Evolutionary conservation across 2,329 filamentous ascomycete genomes (phyloP), one percentile per base, ranked within the genome.

Genomic region (Cordyceps militaris): DNA sequence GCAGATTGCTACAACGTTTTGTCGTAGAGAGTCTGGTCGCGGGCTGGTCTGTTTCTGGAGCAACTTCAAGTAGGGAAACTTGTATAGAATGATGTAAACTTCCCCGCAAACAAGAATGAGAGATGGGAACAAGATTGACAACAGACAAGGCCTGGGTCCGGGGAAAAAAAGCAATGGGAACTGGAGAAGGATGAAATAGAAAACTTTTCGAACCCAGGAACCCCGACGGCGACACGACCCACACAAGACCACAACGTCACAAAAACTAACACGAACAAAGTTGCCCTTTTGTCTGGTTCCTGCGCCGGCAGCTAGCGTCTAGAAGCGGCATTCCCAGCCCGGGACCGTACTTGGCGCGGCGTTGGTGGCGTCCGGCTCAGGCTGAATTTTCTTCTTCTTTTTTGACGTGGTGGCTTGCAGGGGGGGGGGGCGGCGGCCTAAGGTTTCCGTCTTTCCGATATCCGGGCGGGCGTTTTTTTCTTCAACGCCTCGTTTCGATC

Each of bases 221-320:
- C 26, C 26, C 13, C 6, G 24, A 38, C 46, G 42, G 32, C 54
- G 34, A 34, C 32, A 23, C 19, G 53, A n/a, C 53, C 53, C 53
- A 56, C 43, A 23, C n/a, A 30, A 28, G 21, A n/a, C 43, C 14
- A n/a, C n/a, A n/a, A n/a, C n/a, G n/a, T n/a, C n/a, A n/a, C n/a
- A n/a, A n/a, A n/a, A 42, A 42, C 32, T 56, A 38, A 55, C 43
- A 40, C 43, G 32, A 48, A 34, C 42, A 36, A 26, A 13, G 16
- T 14, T 30, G 21, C 38, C 34, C 42, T 24, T n/a, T 23, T 10
- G 16, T 7, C 24, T 19, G 14, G 11, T 26, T 49, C 44, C 26
- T 49, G 54, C n/a, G n/a, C 26, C 54, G 54, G 54, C 54, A 56
- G 44, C 54, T 56, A 56, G 54, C 54, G 54, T 56, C 54, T 56